These are phyloP conservation scores for Leptographium flavum DNA, from an alignment of 2,329 filamentous ascomycete genomes.

Conservation along the genomic window DNA sequence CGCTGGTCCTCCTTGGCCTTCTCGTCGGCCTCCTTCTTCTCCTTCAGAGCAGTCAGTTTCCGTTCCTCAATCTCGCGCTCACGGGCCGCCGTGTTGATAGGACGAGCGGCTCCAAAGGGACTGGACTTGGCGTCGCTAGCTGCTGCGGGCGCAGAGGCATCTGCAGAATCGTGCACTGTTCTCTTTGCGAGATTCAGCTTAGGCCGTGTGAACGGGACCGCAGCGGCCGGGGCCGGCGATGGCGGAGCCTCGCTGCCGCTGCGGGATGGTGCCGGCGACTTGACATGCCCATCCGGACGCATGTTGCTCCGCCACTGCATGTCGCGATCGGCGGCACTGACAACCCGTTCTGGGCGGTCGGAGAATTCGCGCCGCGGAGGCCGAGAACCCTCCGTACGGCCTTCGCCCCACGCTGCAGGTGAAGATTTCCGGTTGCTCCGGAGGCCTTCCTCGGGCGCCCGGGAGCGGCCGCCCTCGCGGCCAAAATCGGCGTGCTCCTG, in stretches of 20 bases:
- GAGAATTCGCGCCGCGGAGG: constrained; percentile 66
- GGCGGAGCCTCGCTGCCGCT: constrained; percentile 65
- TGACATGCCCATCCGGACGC: constrained; percentile 57
- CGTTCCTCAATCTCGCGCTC: constrained; percentile 89
- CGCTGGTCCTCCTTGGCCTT: constrained; percentile 66
- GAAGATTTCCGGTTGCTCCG: constrained; percentile 52
- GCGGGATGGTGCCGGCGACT: constrained; percentile 52
- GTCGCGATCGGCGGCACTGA: constrained; percentile 83
- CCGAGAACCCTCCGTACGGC: constrained; percentile 40
- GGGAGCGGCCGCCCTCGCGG: constrained; percentile 40
- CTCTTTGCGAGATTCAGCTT: constrained; percentile 82
- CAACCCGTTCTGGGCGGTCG: constrained; percentile 54
- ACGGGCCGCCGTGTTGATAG: constrained; percentile 82
- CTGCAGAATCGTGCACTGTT: constrained; percentile 58
- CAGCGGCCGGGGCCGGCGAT: constrained; percentile 43
- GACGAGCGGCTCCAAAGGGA: constrained; percentile 84
- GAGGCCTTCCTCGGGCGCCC: constrained; percentile 43
- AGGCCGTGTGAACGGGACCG: constrained; percentile 48
- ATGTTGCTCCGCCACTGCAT: constrained; percentile 87
- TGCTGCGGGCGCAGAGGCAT: constrained; percentile 35
- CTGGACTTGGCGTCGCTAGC: constrained; percentile 64
- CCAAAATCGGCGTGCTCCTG: constrained; percentile 32
- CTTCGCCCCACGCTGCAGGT: constrained; percentile 64
- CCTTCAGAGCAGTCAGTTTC: constrained; percentile 54
- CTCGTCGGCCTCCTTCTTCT: constrained; percentile 79